Percentiles rank a stretch among this genome's conserved stretches.
Conservation (phyloP, 2,329 filamentous ascomycete species). For the Sordariomycetes sp. region DNA sequence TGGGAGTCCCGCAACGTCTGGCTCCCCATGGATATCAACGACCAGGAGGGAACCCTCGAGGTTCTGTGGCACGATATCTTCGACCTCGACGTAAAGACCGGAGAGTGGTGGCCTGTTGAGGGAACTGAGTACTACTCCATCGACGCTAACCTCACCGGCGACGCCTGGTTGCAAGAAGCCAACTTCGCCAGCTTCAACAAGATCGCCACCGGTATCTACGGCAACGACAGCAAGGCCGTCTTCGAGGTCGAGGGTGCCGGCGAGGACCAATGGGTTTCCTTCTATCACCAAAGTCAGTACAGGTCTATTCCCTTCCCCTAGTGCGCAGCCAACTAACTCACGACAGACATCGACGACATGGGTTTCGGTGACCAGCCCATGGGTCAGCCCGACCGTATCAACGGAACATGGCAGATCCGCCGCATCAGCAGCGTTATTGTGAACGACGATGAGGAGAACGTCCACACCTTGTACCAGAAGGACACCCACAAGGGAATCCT, state of each 20-base stretch:
- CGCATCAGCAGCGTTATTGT: constrained; percentile 52
- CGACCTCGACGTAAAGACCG: constrained; percentile 41
- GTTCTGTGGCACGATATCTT: constrained; percentile 45
- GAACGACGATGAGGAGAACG: constrained; percentile 32
- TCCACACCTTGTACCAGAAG: constrained; percentile 42
- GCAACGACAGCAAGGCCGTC: constrained; percentile 40
- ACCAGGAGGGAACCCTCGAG: constrained; percentile 34
- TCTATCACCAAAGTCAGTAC: constrained; percentile 40
- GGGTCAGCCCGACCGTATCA: constrained; percentile 49
- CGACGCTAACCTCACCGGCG: constrained; percentile 30
- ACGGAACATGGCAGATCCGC: constrained; percentile 48
- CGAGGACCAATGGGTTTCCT: constrained; percentile 42
- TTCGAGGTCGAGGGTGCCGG: constrained; percentile 38
- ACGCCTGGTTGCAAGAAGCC: constrained; percentile 41
- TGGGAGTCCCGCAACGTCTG: constrained; percentile 49
- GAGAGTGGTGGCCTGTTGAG: constrained; percentile 33
- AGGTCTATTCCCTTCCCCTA: neutral
- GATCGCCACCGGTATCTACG: constrained; percentile 41
- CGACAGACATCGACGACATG: constrained; percentile 41
- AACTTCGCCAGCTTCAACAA: constrained; percentile 33
- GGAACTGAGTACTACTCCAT: constrained; percentile 36
- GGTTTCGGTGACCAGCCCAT: constrained; percentile 44
- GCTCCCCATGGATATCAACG: constrained; percentile 43
- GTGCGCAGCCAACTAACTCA: neutral
- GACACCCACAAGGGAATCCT: constrained; percentile 50